phyloP scores from a whole-genome alignment of 2,329 filamentous ascomycete genomes.

The Parastagonospora nodorum region DNA sequence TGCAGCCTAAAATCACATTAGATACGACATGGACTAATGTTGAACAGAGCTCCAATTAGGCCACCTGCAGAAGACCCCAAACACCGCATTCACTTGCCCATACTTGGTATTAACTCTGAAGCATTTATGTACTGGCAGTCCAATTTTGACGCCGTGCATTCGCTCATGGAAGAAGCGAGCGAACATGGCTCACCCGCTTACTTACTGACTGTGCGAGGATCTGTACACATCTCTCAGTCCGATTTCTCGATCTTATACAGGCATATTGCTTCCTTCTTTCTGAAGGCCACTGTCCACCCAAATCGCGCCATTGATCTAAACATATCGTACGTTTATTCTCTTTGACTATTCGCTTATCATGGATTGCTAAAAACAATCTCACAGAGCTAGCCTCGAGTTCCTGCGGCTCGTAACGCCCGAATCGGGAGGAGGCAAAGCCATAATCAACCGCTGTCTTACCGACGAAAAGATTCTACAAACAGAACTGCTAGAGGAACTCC shows the following conservation, averaged over 20 bases:
- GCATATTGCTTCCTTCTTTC: slow-evolving; percentile 60
- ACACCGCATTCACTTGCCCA: slow-evolving; percentile 57
- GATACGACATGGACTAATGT: background rate
- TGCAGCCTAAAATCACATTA: background rate
- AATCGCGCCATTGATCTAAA: slow-evolving; percentile 67
- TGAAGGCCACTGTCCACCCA: slow-evolving; percentile 69
- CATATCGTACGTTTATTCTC: slow-evolving; percentile 46
- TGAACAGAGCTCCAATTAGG: slow-evolving; percentile 51
- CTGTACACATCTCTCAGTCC: slow-evolving; percentile 68
- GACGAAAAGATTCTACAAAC: slow-evolving; percentile 59
- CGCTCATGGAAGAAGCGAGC: slow-evolving; percentile 62
- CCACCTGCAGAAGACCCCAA: slow-evolving; percentile 50
- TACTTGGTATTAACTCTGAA: slow-evolving; percentile 69
- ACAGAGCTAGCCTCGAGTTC: slow-evolving; percentile 64
- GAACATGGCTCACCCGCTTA: slow-evolving; percentile 53
- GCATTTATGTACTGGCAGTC: slow-evolving; percentile 73
- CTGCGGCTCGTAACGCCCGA: slow-evolving; percentile 56
- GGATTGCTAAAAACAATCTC: background rate
- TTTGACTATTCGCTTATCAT: background rate
- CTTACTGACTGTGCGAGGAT: slow-evolving; percentile 59
- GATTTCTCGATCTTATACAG: slow-evolving; percentile 71
- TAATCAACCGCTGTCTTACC: slow-evolving; percentile 58
- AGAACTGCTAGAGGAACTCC: slow-evolving; percentile 53
- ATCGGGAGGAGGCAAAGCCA: slow-evolving; percentile 43
- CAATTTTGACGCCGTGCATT: slow-evolving; percentile 64